These are phyloP conservation scores for Purpureocillium lavendulum DNA, from an alignment of 2,329 filamentous ascomycete species.

Conservation along the genomic window DNA sequence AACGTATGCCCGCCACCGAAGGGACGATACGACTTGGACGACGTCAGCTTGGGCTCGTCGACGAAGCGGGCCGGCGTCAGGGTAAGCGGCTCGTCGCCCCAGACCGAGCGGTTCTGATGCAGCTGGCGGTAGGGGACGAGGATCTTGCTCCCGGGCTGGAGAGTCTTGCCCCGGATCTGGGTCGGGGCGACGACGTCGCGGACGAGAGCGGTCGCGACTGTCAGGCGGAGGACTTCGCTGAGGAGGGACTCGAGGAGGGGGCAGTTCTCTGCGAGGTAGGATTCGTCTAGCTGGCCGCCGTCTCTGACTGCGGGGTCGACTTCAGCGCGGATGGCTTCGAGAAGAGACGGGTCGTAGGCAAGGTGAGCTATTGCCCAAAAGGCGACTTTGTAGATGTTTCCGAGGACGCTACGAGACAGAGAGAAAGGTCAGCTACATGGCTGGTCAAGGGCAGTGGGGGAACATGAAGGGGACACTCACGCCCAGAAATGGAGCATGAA, in stretches of 20 bases:
- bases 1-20: conserved; percentile 19
- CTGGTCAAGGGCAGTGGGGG: no score
- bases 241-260: conserved; percentile 7
- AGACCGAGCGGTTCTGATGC: conserved; percentile 11
- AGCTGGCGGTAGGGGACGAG: conserved; percentile 16
- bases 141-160: conserved; percentile 12
- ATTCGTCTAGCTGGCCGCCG: conserved; percentile 18
- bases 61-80: conserved; percentile 11
- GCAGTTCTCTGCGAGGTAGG: conserved; percentile 16
- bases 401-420: conserved; percentile 14
- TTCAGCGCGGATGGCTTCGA: conserved; percentile 11
- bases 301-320: conserved; percentile 13
- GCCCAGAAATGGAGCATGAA: conserved; percentile 1
- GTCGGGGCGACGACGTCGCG: background rate
- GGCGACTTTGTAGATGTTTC: conserved; percentile 15
- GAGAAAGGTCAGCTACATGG: no score
- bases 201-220: background rate
- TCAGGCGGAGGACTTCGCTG: background rate
- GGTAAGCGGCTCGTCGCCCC: conserved; percentile 7
- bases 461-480: no score
- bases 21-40: conserved; percentile 11
- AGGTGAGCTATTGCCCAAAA: conserved; percentile 19
- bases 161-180: background rate
- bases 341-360: conserved; percentile 8
- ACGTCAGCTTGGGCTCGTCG: conserved; percentile 8